A percentile compares a stretch with the other conserved stretches of the same genome.
Evolutionary conservation across 1,284 basidiomycete species (phyloP).

Genomic region (Agaricales sp.): DNA sequence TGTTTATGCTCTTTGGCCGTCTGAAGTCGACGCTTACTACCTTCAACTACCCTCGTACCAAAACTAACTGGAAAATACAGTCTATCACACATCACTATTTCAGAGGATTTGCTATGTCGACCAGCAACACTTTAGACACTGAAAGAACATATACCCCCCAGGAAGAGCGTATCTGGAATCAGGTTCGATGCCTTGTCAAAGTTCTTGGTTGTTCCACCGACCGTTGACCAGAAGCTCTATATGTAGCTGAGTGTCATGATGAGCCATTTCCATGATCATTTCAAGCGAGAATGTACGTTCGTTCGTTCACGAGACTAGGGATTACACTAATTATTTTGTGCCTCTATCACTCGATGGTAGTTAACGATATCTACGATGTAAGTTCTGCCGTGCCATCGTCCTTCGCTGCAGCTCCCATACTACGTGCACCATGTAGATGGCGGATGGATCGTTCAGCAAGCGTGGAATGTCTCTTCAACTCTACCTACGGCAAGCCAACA

Average conservation of each 20-base stretch:
- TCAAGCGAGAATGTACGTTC: not conserved
- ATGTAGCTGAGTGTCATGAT: not conserved
- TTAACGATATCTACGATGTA: not conserved
- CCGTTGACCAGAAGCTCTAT: too few species aligned
- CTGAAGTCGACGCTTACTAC: too few species aligned
- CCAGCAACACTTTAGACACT: not conserved
- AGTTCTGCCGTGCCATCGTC: not conserved
- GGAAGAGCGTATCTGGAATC: not conserved
- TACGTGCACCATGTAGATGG: slow-evolving; percentile 27
- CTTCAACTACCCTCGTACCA: too few species aligned
- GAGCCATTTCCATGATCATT: slow-evolving; percentile 1
- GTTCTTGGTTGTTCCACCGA: too few species aligned
- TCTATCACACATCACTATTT: too few species aligned
- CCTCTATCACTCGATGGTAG: too few species aligned
- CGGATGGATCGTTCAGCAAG: slow-evolving; percentile 39
- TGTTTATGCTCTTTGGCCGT: not conserved
- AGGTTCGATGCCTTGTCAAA: not conserved
- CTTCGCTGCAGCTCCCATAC: too few species aligned
- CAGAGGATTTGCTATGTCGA: too few species aligned
- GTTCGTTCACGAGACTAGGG: not conserved
- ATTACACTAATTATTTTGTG: not conserved
- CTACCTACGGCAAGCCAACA: slow-evolving; percentile 34
- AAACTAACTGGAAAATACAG: too few species aligned
- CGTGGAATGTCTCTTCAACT: slow-evolving; percentile 30
- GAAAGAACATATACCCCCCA: not conserved